phyloP scores from a whole-genome alignment of 257 asterid species.

The Gardenia jasminoides region DNA sequence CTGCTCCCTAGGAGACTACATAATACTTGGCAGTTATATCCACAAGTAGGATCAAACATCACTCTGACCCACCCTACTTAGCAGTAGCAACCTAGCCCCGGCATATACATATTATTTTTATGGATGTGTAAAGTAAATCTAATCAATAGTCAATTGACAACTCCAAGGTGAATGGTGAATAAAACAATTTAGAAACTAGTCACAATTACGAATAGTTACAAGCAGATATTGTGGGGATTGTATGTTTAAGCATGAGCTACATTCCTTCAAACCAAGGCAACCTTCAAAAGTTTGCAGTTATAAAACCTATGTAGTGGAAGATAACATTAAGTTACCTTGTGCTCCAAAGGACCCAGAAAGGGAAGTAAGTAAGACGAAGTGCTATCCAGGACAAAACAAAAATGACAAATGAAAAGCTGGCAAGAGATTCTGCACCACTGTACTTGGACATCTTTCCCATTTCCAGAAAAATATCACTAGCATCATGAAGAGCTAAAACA shows the following conservation, averaged over 20 bases:
- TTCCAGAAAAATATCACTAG: conserved; percentile 84
- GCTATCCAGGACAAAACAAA: conserved; percentile 65
- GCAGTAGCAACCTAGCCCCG: background rate
- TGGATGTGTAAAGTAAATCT: background rate
- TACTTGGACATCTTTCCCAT: conserved; percentile 94
- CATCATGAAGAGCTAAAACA: conserved; percentile 92
- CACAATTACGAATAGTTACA: background rate
- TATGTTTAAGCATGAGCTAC: conserved; percentile 1
- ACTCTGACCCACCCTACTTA: background rate
- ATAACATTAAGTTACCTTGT: conserved; percentile 52
- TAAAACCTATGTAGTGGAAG: background rate
- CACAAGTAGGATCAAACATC: background rate
- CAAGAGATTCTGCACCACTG: conserved; percentile 77
- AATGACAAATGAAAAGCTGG: conserved; percentile 71
- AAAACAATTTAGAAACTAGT: background rate
- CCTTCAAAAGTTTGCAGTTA: background rate
- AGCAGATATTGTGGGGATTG: background rate
- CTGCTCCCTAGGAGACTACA: too few relatives aligned
- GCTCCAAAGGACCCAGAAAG: conserved; percentile 91
- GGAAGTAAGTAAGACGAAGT: conserved; percentile 84
- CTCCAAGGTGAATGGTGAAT: background rate
- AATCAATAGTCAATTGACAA: background rate
- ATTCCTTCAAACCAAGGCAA: background rate
- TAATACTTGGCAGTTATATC: background rate
- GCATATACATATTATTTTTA: background rate